Base-by-base conservation (phyloP, 306 rosid genomes). In the Acacia melanoxylon region DNA sequence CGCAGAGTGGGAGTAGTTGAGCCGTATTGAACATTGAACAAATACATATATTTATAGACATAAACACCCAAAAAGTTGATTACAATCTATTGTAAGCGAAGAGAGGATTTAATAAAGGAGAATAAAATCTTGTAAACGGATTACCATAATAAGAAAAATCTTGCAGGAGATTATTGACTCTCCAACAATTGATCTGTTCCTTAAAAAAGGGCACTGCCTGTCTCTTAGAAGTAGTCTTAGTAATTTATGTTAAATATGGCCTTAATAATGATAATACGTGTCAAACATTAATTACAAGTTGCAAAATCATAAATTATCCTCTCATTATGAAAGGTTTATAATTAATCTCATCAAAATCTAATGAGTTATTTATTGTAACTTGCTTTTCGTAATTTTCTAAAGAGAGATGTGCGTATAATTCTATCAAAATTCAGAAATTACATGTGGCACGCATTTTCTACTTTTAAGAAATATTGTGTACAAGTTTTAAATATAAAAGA, bases 1-100 rank as follows among this genome's bases (percentile, higher is more conserved):
- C 6, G 65, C 29, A 1, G 20, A 78, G 74, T 66, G 81, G 81
- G 56, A 66, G 48, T 45, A 45, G 79, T 76, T 76, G 68, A 59
- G 80, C 4, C 12, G 10, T 2, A 8, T 13, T 40, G 56, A 70
- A 33, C 74, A 68, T 52, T 52, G 61, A 52, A 6, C 61, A 52
- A 52, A 52, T 19, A 8, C 13, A n/a, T 20, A 56, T 56, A 56
- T 56, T 56, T n/a, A 56, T 20, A n/a, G 8, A 56, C 20, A 20
- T 56, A 8, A 20, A 56, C 62, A 56, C 62, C 65, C 5, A 59
- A 59, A 22, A 24, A 22, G 20, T 73, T 73, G 0, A 51, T 52
- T 27, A 29, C 20, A 29, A 51, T 3, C 8, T 17, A 33, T 31
- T 11, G 20, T 11, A 1, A 33, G 31, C 3, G 41, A 31, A 9